These are phyloP conservation scores for Pichia insulana DNA, from an alignment of 805 yeast genomes.

Conservation along the genomic window DNA sequence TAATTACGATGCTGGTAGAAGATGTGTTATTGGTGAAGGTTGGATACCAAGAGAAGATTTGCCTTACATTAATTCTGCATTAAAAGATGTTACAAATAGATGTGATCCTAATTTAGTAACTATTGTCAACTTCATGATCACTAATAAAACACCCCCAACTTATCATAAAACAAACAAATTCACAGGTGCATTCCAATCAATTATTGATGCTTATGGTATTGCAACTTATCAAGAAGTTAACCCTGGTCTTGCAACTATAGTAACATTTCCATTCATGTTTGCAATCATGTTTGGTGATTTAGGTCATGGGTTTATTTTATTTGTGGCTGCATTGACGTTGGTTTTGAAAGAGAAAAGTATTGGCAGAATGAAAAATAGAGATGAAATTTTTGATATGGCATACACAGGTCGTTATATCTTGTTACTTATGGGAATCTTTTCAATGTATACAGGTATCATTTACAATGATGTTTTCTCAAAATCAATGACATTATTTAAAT, in stretches of 20 bases:
- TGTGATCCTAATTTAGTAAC: conserved; percentile 37
- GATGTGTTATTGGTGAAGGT: conserved; percentile 88
- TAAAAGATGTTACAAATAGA: conserved; percentile 56
- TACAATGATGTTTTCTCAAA: conserved; percentile 68
- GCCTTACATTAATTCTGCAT: conserved; percentile 50
- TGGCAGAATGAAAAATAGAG: conserved; percentile 46
- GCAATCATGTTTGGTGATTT: conserved; percentile 81
- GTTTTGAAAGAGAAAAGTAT: conserved; percentile 48
- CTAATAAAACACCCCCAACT: conserved; percentile 64
- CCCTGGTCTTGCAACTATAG: conserved; percentile 66
- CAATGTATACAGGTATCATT: conserved; percentile 66
- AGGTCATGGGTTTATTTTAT: conserved; percentile 65
- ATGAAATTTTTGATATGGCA: conserved; percentile 74
- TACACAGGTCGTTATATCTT: conserved; percentile 62
- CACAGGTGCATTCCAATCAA: conserved; percentile 59
- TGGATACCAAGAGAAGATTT: conserved; percentile 88
- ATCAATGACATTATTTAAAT: conserved; percentile 55
- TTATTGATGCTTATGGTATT: conserved; percentile 70
- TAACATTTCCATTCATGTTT: conserved; percentile 75
- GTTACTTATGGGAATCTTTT: conserved; percentile 60
- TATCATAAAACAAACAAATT: conserved; percentile 63
- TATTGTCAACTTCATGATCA: conserved; percentile 50
- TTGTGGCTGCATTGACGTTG: conserved; percentile 44
- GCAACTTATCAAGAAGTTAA: conserved; percentile 70
- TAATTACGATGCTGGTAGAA: conserved; percentile 75